Conservation (phyloP, 495 filamentous ascomycete genomes). For the Astrocystis sublimbata region DNA sequence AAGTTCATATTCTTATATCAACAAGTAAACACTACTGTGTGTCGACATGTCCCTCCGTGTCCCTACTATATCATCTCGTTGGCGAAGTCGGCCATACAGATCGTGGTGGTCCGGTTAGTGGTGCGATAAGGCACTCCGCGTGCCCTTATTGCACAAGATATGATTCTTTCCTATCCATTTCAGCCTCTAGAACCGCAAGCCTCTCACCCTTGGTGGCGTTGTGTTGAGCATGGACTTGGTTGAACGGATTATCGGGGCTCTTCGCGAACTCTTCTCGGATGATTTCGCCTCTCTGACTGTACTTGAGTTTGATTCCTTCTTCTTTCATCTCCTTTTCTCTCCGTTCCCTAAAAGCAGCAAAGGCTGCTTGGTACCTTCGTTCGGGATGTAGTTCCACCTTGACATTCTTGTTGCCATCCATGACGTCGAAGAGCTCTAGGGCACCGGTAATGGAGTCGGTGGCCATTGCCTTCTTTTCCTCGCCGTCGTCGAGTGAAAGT, state of each 20-base stretch:
- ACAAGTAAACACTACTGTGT: no score
- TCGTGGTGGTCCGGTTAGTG: no score
- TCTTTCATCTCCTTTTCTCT: slow-evolving; percentile 79
- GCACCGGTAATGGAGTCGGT: neutral
- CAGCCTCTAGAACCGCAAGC: slow-evolving; percentile 59
- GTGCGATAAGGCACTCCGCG: no score
- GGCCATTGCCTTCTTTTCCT: slow-evolving; percentile 7
- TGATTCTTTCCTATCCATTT: slow-evolving; percentile 72
- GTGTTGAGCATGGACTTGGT: slow-evolving; percentile 68
- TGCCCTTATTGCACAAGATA: neutral
- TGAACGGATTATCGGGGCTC: slow-evolving; percentile 84
- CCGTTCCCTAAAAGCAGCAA: slow-evolving; percentile 81
- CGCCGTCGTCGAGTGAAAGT: slow-evolving; percentile 54
- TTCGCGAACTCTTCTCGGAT: slow-evolving; percentile 90
- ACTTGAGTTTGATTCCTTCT: slow-evolving; percentile 74
- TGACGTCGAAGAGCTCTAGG: neutral
- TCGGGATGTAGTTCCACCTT: slow-evolving; percentile 88
- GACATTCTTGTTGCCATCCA: slow-evolving; percentile 38
- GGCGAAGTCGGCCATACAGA: no score
- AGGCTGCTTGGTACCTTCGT: slow-evolving; percentile 82
- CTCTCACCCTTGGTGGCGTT: slow-evolving; percentile 82
- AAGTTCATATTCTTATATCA: no score
- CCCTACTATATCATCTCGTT: no score
- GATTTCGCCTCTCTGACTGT: slow-evolving; percentile 76
- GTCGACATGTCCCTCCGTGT: no score